Evolutionary conservation across 352 stramenopile species (phyloP).

Genomic region (Globisporangium lucens): DNA sequence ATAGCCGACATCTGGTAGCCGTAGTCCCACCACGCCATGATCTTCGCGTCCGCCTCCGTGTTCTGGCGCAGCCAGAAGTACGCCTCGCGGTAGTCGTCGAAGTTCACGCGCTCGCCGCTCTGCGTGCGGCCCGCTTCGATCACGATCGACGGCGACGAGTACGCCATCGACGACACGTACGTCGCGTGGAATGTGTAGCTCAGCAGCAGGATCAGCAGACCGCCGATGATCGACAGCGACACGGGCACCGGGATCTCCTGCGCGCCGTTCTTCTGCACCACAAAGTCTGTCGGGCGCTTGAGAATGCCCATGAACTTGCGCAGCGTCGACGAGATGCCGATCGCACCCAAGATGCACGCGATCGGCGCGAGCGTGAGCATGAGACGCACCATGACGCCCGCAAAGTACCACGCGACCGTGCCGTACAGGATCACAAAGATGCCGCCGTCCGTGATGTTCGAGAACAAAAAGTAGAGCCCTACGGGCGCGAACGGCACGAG

Average conservation of each 20-base stretch:
- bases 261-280: conserved; percentile 48
- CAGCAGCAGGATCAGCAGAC: conserved; percentile 68
- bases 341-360: conserved; percentile 88
- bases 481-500: conserved; percentile 90
- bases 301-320: conserved; percentile 80
- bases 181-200: conserved; percentile 88
- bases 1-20: conserved; percentile 92
- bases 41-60: conserved; percentile 83
- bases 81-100: conserved; percentile 98
- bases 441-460: conserved; percentile 82
- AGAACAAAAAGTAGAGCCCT: conserved; percentile 90
- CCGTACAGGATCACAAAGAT: conserved; percentile 94
- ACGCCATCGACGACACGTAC: conserved; percentile 89
- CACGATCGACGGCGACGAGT: conserved; percentile 91
- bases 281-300: conserved; percentile 47
- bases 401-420: conserved; percentile 92
- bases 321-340: conserved; percentile 78
- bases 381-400: conserved; percentile 91
- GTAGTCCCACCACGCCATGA: conserved; percentile 92
- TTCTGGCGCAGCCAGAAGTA: conserved; percentile 91
- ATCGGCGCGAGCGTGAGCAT: conserved; percentile 92
- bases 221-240: conserved; percentile 50
- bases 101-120: conserved; percentile 81
- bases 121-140: conserved; percentile 79
- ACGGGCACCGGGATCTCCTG: conserved; percentile 65